These are phyloP conservation scores for Mrakia hoshinonis DNA, from an alignment of 768 basidiomycete species.

Conservation along the genomic window DNA sequence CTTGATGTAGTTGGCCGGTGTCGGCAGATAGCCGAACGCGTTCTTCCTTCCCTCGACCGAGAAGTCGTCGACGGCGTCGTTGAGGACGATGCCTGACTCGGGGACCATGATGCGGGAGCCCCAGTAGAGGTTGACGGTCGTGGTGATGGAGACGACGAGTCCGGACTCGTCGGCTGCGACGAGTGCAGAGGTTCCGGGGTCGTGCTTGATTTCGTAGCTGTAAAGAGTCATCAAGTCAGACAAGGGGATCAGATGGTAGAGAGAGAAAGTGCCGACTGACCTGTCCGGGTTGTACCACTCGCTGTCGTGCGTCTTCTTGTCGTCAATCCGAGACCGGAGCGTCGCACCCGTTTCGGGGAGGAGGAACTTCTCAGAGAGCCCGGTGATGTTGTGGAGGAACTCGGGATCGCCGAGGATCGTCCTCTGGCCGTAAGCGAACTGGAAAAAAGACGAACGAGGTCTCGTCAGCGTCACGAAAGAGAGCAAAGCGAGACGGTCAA, in stretches of 20 bases:
- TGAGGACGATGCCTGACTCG: slow-evolving; percentile 36
- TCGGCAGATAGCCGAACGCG: slow-evolving; percentile 38
- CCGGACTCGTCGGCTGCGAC: slow-evolving; percentile 42
- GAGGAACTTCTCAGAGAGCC: slow-evolving; percentile 39
- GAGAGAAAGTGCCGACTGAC: slow-evolving; percentile 30
- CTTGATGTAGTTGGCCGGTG: slow-evolving; percentile 30
- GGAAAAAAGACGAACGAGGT: slow-evolving; percentile 30
- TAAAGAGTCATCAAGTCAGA: background rate
- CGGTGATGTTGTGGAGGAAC: slow-evolving; percentile 43
- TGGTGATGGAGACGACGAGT: slow-evolving; percentile 37
- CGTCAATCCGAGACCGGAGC: slow-evolving; percentile 32
- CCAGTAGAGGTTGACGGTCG: slow-evolving; percentile 36
- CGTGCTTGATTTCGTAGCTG: slow-evolving; percentile 30
- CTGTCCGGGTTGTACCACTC: slow-evolving; percentile 40
- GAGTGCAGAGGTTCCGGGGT: slow-evolving; percentile 43
- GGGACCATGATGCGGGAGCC: slow-evolving; percentile 31
- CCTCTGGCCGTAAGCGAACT: slow-evolving; percentile 42
- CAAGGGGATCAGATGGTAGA: slow-evolving; percentile 25
- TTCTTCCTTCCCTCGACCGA: slow-evolving; percentile 35
- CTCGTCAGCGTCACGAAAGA: slow-evolving; percentile 36
- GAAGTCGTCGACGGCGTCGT: slow-evolving; percentile 40
- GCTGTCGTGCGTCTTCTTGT: slow-evolving; percentile 36
- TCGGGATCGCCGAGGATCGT: slow-evolving; percentile 43
- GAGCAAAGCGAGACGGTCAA: slow-evolving; percentile 16
- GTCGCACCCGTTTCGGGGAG: slow-evolving; percentile 20